phyloP scores from a whole-genome alignment of 164 flowering plant genomes.

The Santalum album region DNA sequence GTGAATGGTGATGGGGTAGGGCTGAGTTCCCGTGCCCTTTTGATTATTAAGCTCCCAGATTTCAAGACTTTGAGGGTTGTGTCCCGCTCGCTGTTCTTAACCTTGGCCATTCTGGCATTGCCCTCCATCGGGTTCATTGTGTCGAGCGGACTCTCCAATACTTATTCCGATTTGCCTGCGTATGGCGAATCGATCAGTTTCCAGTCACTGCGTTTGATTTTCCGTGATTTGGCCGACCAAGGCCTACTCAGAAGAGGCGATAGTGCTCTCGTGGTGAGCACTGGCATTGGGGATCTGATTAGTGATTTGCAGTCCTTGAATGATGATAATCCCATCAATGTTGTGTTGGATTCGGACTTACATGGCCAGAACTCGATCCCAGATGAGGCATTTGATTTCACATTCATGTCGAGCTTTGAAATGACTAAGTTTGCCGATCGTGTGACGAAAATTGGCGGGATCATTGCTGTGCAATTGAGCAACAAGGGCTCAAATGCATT shows the following conservation, averaged over 20 bases:
- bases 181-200: conserved; percentile 1
- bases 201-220: conserved; percentile 19
- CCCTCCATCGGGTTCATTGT: conserved; percentile 26
- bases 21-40: conserved; percentile 11
- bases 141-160: not conserved
- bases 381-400: conserved; percentile 31
- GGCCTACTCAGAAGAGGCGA: conserved; percentile 38
- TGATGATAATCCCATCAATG: conserved; percentile 18
- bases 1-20: not conserved
- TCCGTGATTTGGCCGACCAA: conserved; percentile 44
- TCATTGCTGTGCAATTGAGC: conserved; percentile 23
- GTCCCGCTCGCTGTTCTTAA: conserved; percentile 39
- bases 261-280: conserved; percentile 28
- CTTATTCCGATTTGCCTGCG: not conserved
- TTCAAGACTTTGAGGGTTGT: conserved; percentile 30
- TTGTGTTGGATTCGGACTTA: conserved; percentile 19
- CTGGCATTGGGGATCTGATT: conserved; percentile 6
- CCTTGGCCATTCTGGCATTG: conserved; percentile 32
- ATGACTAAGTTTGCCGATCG: conserved; percentile 27
- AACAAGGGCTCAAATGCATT: conserved; percentile 15
- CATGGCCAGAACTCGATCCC: conserved; percentile 22
- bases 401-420: conserved; percentile 15
- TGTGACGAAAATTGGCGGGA: conserved; percentile 41
- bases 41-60: conserved; percentile 33
- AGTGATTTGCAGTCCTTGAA: conserved; percentile 6